These are phyloP conservation scores for Kurtzmaniella cleridarum DNA, from an alignment of 805 yeast genomes.

Conservation along the genomic window DNA sequence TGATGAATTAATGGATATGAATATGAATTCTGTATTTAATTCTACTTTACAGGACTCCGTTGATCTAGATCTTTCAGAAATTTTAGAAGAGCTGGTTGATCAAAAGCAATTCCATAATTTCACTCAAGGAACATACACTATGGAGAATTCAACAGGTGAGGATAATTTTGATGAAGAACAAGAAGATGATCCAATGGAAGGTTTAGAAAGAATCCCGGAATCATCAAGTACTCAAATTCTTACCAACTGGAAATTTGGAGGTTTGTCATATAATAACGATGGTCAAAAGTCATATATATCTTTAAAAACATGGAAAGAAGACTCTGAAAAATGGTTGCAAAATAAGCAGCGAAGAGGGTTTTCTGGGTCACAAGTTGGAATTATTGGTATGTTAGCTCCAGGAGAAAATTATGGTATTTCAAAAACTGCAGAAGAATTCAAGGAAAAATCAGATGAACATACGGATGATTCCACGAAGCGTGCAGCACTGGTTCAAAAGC, in stretches of 20 bases:
- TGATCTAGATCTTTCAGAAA: neutral
- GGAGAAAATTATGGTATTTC: no score
- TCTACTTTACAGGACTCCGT: neutral
- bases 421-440: no score
- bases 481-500: no score
- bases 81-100: constrained; percentile 16
- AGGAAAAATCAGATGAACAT: no score
- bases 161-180: constrained; percentile 4
- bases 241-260: constrained; percentile 4
- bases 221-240: constrained; percentile 1
- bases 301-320: constrained; percentile 28
- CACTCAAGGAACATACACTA: constrained; percentile 15
- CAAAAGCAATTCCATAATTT: constrained; percentile 16
- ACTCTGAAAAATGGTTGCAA: constrained; percentile 19
- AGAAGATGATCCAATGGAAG: constrained; percentile 15
- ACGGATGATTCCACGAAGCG: no score
- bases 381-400: no score
- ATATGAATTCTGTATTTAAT: neutral
- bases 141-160: neutral
- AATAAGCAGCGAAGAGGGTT: constrained; percentile 6
- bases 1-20: neutral
- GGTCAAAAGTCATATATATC: constrained; percentile 16
- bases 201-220: constrained; percentile 24
- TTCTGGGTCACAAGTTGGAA: neutral
- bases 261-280: constrained; percentile 1